These are phyloP conservation scores for Aspergillus texensis DNA, from an alignment of 2,329 filamentous ascomycete species.

Conservation along the genomic window DNA sequence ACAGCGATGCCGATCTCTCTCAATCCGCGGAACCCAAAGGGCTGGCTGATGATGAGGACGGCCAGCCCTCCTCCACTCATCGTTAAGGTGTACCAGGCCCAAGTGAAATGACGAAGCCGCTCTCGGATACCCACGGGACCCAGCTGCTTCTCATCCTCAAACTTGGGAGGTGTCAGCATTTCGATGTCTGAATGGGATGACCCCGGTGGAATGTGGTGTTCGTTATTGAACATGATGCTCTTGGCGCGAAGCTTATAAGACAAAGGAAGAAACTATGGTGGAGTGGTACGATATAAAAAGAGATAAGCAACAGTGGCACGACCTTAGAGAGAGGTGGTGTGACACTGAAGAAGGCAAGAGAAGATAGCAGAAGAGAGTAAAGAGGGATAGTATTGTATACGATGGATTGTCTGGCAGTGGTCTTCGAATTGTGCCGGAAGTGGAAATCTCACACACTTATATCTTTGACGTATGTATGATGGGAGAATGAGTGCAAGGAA, in stretches of 20 bases:
- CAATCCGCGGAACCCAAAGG: slow-evolving; percentile 66
- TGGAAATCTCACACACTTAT: slow-evolving; percentile 4
- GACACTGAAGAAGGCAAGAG: background rate
- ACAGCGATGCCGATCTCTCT: slow-evolving; percentile 66
- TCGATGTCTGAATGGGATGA: slow-evolving; percentile 27
- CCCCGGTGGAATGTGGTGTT: slow-evolving; percentile 22
- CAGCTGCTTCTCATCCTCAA: slow-evolving; percentile 25
- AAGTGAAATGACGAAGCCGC: slow-evolving; percentile 59
- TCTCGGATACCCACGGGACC: slow-evolving; percentile 23
- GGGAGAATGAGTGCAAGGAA: background rate
- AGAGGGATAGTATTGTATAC: background rate
- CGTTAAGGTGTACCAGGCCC: slow-evolving; percentile 74
- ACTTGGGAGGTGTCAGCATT: slow-evolving; percentile 18
- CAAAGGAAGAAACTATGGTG: background rate
- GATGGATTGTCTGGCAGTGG: background rate
- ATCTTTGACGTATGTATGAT: slow-evolving; percentile 1
- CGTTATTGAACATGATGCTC: slow-evolving; percentile 19
- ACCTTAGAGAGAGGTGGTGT: background rate
- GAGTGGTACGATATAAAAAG: slow-evolving; percentile 1
- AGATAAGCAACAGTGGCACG: background rate
- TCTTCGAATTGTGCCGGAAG: background rate
- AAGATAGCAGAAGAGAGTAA: background rate
- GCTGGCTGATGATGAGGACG: slow-evolving; percentile 63
- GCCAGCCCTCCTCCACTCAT: slow-evolving; percentile 76
- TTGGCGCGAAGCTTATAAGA: background rate